Conservation (phyloP, 257 asterid species). For the Rhazya stricta region DNA sequence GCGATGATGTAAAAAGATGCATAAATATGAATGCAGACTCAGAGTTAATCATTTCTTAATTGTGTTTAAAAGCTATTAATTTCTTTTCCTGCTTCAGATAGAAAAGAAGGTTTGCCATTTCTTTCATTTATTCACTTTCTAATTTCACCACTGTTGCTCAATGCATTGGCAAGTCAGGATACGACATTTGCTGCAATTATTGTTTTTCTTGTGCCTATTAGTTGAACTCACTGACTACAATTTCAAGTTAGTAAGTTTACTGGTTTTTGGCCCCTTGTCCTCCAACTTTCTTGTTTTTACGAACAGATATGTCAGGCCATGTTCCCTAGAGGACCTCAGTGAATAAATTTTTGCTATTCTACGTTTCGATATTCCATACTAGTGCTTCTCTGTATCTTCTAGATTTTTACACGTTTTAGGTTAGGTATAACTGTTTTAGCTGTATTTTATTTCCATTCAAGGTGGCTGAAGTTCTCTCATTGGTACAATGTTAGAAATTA, state of each 20-base stretch:
- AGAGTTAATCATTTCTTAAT: too few species aligned
- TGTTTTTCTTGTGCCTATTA: neutral
- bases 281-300: neutral
- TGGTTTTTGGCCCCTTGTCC: neutral
- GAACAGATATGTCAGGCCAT: neutral
- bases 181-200: neutral
- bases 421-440: neutral
- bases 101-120: neutral
- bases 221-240: neutral
- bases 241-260: neutral
- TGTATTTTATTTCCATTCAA: neutral
- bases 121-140: neutral
- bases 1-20: neutral
- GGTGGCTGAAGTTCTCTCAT: neutral
- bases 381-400: neutral
- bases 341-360: neutral
- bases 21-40: neutral
- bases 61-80: neutral
- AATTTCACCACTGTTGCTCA: neutral
- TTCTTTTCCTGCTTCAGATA: neutral
- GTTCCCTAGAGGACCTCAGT: neutral
- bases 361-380: neutral
- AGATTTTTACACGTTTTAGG: neutral
- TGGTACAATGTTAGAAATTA: neutral
- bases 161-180: neutral